Evolutionary conservation across 2,329 filamentous ascomycete species (phyloP).

Genomic region (Torrubiellomyces zombiae): DNA sequence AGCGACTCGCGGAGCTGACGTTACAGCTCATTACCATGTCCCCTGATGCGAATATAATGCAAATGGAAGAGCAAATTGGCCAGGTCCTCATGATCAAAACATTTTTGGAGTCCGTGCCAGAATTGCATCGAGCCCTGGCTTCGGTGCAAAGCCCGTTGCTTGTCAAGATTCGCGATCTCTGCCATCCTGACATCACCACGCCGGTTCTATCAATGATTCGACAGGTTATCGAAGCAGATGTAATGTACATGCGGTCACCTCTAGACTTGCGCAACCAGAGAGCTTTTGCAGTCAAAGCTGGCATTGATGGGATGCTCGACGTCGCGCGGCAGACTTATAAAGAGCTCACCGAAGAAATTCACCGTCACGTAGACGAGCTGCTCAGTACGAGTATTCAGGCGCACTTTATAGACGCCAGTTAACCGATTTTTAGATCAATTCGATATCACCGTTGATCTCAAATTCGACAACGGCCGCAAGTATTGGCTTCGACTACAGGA

Average conservation of each 20-base stretch:
- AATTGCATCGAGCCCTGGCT: constrained; percentile 50
- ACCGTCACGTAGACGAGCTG: constrained; percentile 51
- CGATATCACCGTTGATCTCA: constrained; percentile 46
- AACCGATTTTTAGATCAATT: constrained; percentile 29
- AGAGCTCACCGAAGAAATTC: constrained; percentile 65
- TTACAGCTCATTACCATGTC: constrained; percentile 60
- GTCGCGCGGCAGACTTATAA: constrained; percentile 81
- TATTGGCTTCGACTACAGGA: constrained; percentile 59
- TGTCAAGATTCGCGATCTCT: constrained; percentile 51
- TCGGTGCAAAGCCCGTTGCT: constrained; percentile 49
- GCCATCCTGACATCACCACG: constrained; percentile 42
- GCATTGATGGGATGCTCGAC: constrained; percentile 72
- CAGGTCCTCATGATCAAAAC: constrained; percentile 75
- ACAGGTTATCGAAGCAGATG: constrained; percentile 62
- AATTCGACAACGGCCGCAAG: constrained; percentile 60
- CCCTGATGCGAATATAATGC: constrained; percentile 44
- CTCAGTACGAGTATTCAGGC: constrained; percentile 30
- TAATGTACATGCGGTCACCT: constrained; percentile 59
- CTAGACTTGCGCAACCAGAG: constrained; percentile 81
- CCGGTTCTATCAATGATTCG: constrained; percentile 49
- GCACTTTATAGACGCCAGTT: too few relatives aligned
- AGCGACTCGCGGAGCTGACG: neutral
- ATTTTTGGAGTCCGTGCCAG: constrained; percentile 52
- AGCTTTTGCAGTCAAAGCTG: constrained; percentile 76
- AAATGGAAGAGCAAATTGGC: constrained; percentile 69